Conservation (phyloP, 2,329 filamentous ascomycete species). For the Botrytis porri region DNA sequence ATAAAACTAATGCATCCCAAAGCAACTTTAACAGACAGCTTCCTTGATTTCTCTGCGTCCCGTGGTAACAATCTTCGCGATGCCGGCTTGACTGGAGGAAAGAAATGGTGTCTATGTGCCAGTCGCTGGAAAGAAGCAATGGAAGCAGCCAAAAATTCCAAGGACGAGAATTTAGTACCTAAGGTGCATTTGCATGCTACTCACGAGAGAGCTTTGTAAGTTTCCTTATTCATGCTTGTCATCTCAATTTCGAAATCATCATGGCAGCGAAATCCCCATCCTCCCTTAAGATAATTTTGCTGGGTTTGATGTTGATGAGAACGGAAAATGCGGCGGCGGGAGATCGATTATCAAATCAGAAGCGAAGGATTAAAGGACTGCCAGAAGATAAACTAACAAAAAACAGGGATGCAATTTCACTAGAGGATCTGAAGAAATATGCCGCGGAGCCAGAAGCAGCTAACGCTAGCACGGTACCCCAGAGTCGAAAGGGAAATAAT, state of each 20-base stretch:
- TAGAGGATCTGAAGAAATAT: conserved; percentile 39
- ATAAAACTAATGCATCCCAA: neutral
- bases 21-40: conserved; percentile 56
- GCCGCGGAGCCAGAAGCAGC: conserved; percentile 30
- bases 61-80: conserved; percentile 57
- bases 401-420: conserved; percentile 26
- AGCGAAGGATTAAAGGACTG: neutral
- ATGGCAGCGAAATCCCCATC: neutral
- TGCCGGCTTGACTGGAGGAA: conserved; percentile 54
- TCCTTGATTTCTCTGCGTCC: conserved; percentile 58
- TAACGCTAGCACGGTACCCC: conserved; percentile 28
- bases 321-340: too few species aligned
- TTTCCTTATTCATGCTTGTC: neutral
- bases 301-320: neutral
- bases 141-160: conserved; percentile 22
- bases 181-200: conserved; percentile 41
- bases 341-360: neutral
- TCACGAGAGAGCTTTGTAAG: conserved; percentile 39
- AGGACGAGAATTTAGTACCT: conserved; percentile 29
- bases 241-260: neutral
- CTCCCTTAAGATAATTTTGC: too few species aligned
- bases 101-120: conserved; percentile 63
- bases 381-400: neutral
- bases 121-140: conserved; percentile 56
- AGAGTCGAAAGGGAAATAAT: conserved; percentile 22